Conservation (phyloP, 2,329 filamentous ascomycete species). For the Colletotrichum caudatum region DNA sequence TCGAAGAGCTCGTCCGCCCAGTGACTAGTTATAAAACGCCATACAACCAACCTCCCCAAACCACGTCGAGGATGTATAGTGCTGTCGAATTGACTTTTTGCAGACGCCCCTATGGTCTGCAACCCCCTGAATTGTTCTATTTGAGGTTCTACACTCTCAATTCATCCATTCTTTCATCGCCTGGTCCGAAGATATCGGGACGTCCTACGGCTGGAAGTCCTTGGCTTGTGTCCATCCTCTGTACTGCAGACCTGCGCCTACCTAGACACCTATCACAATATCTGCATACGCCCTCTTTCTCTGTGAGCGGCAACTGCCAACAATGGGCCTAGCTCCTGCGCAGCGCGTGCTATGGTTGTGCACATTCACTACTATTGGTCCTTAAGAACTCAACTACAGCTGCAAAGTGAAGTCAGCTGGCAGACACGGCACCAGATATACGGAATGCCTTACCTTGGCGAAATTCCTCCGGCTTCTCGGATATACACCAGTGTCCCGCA, state of each 20-base stretch:
- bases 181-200: background rate
- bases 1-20: background rate
- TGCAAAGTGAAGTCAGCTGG: constrained; percentile 47
- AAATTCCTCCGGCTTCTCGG: constrained; percentile 87
- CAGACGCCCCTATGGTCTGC: background rate
- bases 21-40: constrained; percentile 5
- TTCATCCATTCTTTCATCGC: background rate
- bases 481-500: constrained; percentile 88
- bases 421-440: background rate
- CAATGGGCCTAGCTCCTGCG: background rate
- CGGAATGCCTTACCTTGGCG: constrained; percentile 69
- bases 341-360: background rate
- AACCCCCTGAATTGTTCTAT: background rate
- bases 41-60: too few species aligned
- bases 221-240: background rate
- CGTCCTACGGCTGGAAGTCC: background rate
- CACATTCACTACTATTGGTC: constrained; percentile 56
- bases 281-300: background rate
- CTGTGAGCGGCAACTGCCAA: too few species aligned
- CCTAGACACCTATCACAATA: background rate
- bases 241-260: background rate
- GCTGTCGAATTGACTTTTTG: background rate
- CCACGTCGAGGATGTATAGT: background rate
- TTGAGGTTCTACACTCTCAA: background rate
- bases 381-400: constrained; percentile 74